phyloP scores from a whole-genome alignment of 2,329 filamentous ascomycete genomes.

The Chrysoporthe cubensis region DNA sequence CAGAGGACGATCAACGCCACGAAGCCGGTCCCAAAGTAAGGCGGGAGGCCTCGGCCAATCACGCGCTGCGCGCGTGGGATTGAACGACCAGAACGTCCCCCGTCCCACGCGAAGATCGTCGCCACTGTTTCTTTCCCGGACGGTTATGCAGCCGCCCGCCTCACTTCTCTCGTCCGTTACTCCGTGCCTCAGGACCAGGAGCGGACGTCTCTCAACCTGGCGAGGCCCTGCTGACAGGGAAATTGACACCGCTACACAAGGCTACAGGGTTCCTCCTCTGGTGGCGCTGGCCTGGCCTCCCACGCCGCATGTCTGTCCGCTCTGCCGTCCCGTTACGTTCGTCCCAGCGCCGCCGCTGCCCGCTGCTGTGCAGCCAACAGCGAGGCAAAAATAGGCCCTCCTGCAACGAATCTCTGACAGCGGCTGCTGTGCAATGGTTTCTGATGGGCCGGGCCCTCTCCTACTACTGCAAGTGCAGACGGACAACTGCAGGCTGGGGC shows the following conservation, averaged over 20 bases:
- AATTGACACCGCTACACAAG: slow-evolving; percentile 25
- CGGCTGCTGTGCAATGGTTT: slow-evolving; percentile 19
- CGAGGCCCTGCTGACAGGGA: slow-evolving; percentile 11
- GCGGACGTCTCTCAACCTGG: slow-evolving; percentile 28
- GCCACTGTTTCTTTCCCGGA: slow-evolving; percentile 21
- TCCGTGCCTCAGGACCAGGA: slow-evolving; percentile 1
- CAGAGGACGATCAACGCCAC: slow-evolving; percentile 24
- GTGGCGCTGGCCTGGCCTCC: slow-evolving; percentile 9
- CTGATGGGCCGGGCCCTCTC: not conserved
- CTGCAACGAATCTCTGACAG: slow-evolving; percentile 22
- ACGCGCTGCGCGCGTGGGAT: slow-evolving; percentile 8
- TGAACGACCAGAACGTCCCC: slow-evolving; percentile 8
- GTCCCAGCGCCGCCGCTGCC: not conserved
- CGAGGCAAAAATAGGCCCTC: not conserved
- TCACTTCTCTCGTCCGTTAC: slow-evolving; percentile 21
- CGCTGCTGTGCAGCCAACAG: not conserved
- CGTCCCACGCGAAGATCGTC: slow-evolving; percentile 21
- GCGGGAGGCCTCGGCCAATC: slow-evolving; percentile 26
- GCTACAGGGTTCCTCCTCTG: not conserved
- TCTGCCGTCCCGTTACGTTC: not conserved
- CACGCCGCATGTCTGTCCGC: not conserved
- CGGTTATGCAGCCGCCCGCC: slow-evolving; percentile 21
- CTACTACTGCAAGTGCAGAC: not conserved
- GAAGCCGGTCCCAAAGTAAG: slow-evolving; percentile 26
- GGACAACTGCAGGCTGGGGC: not conserved